Evolutionary conservation across 2,329 filamentous ascomycete species (phyloP), one percentile per base, ranked within the genome.

Genomic region (Colletotrichum viniferum): DNA sequence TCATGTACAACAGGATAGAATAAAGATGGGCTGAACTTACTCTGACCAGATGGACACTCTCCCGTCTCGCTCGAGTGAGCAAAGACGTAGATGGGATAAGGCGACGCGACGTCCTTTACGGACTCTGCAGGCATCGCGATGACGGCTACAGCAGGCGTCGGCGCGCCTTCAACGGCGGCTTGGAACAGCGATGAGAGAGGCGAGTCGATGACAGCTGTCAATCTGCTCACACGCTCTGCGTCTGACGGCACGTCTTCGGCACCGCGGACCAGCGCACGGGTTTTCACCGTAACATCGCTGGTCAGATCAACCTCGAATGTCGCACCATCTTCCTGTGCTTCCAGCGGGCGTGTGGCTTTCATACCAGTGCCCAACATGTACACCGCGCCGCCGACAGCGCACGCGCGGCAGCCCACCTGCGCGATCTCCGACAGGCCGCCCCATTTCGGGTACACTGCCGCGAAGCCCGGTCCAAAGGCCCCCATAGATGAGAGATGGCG

Each of bases 401-500:
- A 93, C 52, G 96, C 95, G 79, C 96, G 94, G 82, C 97, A 98
- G 6, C 93, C 95, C 28, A 98, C 96, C 86, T 99, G 96, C 34
- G 94, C 92, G 75, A 98, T 92, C 84, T 99, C 96, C 36, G 95
- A 94, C 62, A 94, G 88, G 32, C 96, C 96, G 62, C 96, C 96
- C 93, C 96, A 99, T 88, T 98, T 98, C 26, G 96, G 94, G 78
- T 98, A 91, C 14, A 99, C 92, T 62, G 95, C 95, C 67, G 95
- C 95, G 82, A 98, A 98, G 12, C 96, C 96, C 63, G 94, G 91
- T 0, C 96, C 96, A 79, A 98, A 96, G 6, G 95, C 87, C 9
- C 96, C 96, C 84, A 97, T 96, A 1, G 96, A 98, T 16, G 91
- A 90, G 66, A 98, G 86, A 84, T 99, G 96, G 60, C 93, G 92